A percentile compares a stretch with the other conserved stretches of the same genome.
These are phyloP conservation scores for Geranium incanum DNA, from an alignment of 441 rosid species.

Conservation along the genomic window DNA sequence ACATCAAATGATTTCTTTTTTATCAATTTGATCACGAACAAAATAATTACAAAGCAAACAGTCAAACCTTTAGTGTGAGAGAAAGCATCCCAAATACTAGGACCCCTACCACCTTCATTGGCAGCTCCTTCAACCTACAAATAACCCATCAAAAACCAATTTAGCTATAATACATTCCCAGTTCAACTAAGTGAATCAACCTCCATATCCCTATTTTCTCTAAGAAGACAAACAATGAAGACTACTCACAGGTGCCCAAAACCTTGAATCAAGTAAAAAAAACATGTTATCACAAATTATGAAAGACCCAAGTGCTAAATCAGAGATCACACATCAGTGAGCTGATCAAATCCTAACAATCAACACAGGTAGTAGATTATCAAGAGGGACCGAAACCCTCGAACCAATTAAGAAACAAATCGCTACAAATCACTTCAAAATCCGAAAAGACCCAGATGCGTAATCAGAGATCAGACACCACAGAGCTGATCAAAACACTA, in stretches of 20 bases:
- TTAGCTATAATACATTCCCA: not conserved
- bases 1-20: not conserved
- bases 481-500: not conserved
- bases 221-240: not conserved
- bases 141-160: constrained; percentile 14
- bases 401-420: too few species aligned
- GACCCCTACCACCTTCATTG: constrained; percentile 66
- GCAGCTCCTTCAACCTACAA: constrained; percentile 80
- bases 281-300: too few species aligned
- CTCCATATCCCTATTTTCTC: not conserved
- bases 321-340: not conserved
- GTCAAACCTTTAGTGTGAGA: constrained; percentile 49
- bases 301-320: not conserved
- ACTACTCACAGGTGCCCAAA: not conserved
- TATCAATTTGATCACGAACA: constrained; percentile 5
- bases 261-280: too few species aligned
- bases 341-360: not conserved
- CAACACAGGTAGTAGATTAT: not conserved
- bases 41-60: not conserved
- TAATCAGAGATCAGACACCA: not conserved
- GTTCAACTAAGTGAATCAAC: not conserved
- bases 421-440: too few species aligned
- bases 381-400: not conserved
- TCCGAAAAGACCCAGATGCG: too few species aligned
- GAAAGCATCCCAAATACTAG: constrained; percentile 83